phyloP scores from a whole-genome alignment of 805 yeast species.

The Schwanniomyces polymorphus region DNA sequence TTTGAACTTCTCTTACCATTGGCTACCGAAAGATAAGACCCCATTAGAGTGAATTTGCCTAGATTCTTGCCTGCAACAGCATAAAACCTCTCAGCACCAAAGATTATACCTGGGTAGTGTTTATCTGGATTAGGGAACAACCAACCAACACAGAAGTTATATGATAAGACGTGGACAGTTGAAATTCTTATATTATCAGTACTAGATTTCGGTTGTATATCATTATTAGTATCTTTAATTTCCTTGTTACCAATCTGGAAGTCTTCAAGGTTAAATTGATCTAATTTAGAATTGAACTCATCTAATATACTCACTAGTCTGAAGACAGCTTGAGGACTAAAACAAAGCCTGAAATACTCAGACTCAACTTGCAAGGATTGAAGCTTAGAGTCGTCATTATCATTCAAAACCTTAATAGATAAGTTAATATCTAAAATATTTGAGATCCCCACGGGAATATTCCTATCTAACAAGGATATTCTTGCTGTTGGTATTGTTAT shows the following conservation, averaged over 20 bases:
- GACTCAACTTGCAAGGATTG: slow-evolving; percentile 60
- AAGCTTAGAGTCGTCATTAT: slow-evolving; percentile 19
- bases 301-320: slow-evolving; percentile 36
- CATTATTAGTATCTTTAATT: background rate
- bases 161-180: slow-evolving; percentile 58
- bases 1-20: slow-evolving; percentile 53
- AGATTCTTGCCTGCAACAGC: slow-evolving; percentile 59
- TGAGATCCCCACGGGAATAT: slow-evolving; percentile 41
- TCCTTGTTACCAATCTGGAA: background rate
- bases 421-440: slow-evolving; percentile 46
- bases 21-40: slow-evolving; percentile 72
- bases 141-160: slow-evolving; percentile 79
- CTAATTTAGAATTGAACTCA: slow-evolving; percentile 8
- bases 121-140: slow-evolving; percentile 50
- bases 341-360: slow-evolving; percentile 55
- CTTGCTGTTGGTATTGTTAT: slow-evolving; percentile 42
- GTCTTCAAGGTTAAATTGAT: background rate
- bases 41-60: slow-evolving; percentile 69
- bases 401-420: slow-evolving; percentile 43
- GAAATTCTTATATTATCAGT: slow-evolving; percentile 28
- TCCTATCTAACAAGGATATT: slow-evolving; percentile 38
- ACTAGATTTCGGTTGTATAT: background rate
- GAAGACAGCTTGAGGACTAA: slow-evolving; percentile 52
- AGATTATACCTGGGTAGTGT: slow-evolving; percentile 66
- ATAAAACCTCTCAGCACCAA: slow-evolving; percentile 75